Evolutionary conservation across 2,329 filamentous ascomycete species (phyloP).

Genomic region (Colletotrichum destructivum): DNA sequence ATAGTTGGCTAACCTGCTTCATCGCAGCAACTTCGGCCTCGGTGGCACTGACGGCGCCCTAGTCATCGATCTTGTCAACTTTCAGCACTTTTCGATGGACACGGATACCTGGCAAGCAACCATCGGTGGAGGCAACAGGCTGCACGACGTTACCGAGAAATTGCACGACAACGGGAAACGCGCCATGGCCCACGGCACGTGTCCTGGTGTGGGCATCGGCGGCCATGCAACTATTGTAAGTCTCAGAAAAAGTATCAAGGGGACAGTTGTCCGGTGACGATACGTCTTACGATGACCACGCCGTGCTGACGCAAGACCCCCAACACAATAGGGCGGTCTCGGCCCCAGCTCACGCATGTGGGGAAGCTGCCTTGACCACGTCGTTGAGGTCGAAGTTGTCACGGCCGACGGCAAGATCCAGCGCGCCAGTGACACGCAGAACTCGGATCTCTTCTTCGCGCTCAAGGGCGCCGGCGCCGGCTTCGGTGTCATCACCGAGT

Average conservation of each 20-base stretch:
- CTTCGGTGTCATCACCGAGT: slow-evolving; percentile 71
- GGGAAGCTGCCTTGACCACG: slow-evolving; percentile 69
- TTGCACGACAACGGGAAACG: slow-evolving; percentile 67
- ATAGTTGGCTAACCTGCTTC: background rate
- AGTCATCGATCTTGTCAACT: slow-evolving; percentile 68
- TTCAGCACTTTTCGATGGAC: slow-evolving; percentile 69
- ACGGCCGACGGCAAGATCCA: slow-evolving; percentile 68
- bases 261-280: background rate
- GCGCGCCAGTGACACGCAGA: slow-evolving; percentile 61
- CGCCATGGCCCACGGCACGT: slow-evolving; percentile 73
- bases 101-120: slow-evolving; percentile 66
- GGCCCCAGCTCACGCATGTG: slow-evolving; percentile 73
- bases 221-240: slow-evolving; percentile 71
- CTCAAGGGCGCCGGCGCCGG: slow-evolving; percentile 70
- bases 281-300: slow-evolving; percentile 10
- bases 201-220: slow-evolving; percentile 71
- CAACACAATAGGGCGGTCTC: slow-evolving; percentile 64
- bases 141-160: slow-evolving; percentile 66
- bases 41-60: slow-evolving; percentile 67
- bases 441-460: slow-evolving; percentile 70
- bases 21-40: slow-evolving; percentile 57
- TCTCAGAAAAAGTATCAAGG: slow-evolving; percentile 20
- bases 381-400: slow-evolving; percentile 70
- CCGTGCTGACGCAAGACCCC: slow-evolving; percentile 19
- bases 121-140: slow-evolving; percentile 67